Conservation (phyloP, 2,329 filamentous ascomycete genomes). For the Fusarium sp. region DNA sequence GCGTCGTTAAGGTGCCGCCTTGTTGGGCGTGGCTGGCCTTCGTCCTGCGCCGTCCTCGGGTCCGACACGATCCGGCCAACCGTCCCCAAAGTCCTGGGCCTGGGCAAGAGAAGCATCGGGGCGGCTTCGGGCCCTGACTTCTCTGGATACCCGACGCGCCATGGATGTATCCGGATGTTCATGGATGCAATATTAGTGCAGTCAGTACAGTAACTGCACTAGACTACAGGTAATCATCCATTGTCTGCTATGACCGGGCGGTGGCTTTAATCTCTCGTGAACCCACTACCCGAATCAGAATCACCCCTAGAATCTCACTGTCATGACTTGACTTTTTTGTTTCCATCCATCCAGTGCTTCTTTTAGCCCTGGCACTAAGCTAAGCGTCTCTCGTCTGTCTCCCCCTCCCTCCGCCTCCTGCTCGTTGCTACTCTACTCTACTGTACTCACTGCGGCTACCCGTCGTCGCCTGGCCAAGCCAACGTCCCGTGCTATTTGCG, state of each 20-base stretch:
- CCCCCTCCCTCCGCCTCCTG: slow-evolving; percentile 2
- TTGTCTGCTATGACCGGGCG: neutral
- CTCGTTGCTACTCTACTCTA: slow-evolving; percentile 2
- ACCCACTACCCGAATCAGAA: slow-evolving; percentile 5
- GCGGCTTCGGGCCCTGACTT: slow-evolving; percentile 20
- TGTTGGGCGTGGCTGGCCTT: slow-evolving; percentile 33
- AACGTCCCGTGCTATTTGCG: slow-evolving; percentile 41
- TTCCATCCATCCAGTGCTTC: slow-evolving; percentile 2
- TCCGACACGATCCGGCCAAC: slow-evolving; percentile 37
- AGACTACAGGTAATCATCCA: neutral
- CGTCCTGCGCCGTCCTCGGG: slow-evolving; percentile 32
- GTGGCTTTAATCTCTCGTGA: neutral
- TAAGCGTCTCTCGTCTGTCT: neutral
- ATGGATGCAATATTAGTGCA: neutral
- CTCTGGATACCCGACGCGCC: slow-evolving; percentile 9
- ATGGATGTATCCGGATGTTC: neutral
- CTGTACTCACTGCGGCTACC: neutral
- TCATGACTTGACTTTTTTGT: neutral
- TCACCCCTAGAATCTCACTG: slow-evolving; percentile 1
- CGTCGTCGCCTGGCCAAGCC: neutral
- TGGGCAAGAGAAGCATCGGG: slow-evolving; percentile 19
- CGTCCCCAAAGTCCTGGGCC: slow-evolving; percentile 19
- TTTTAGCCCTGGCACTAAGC: neutral
- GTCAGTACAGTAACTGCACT: neutral
- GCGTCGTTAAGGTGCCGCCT: slow-evolving; percentile 20